These are phyloP conservation scores for Spiromastix sp. DNA, from an alignment of 2,329 filamentous ascomycete genomes.

Conservation along the genomic window DNA sequence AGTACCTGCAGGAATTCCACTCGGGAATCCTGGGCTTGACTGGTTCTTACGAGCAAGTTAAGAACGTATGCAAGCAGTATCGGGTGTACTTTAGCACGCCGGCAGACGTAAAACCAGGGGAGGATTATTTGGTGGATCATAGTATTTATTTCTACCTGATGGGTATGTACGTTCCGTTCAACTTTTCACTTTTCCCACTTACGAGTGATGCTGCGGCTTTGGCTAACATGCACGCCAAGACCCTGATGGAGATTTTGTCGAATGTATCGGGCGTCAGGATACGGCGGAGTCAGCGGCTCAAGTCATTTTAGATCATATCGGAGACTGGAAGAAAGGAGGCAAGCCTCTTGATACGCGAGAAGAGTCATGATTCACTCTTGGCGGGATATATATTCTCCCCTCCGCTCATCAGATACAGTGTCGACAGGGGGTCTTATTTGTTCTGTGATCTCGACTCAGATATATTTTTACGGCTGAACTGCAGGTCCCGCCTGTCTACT, in stretches of 20 bases:
- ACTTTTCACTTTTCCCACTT: background rate
- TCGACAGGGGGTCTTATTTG: too few relatives aligned
- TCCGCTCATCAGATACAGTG: too few relatives aligned
- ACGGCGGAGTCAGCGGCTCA: constrained; percentile 76
- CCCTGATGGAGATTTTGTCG: constrained; percentile 94
- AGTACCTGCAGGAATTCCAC: constrained; percentile 88
- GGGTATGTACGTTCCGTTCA: constrained; percentile 46
- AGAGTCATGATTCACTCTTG: too few relatives aligned
- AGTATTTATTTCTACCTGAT: constrained; percentile 99
- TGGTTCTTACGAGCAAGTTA: constrained; percentile 87
- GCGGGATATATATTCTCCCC: too few relatives aligned
- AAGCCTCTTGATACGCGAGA: constrained; percentile 39
- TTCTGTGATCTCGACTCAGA: too few relatives aligned
- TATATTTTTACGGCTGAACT: too few relatives aligned
- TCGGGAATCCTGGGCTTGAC: constrained; percentile 76
- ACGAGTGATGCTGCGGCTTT: background rate
- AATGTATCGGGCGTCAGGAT: constrained; percentile 90
- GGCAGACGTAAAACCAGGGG: constrained; percentile 72
- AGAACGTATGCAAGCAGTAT: constrained; percentile 89
- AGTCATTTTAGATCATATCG: constrained; percentile 78
- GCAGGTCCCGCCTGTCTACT: too few relatives aligned
- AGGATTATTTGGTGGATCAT: constrained; percentile 97
- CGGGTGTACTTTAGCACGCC: constrained; percentile 96
- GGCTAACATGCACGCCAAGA: constrained; percentile 41
- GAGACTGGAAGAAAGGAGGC: constrained; percentile 54